Percentiles rank a stretch among this genome's conserved stretches.
Evolutionary conservation across 257 asterid species (phyloP).

Genomic region (Penstemon eatonii): DNA sequence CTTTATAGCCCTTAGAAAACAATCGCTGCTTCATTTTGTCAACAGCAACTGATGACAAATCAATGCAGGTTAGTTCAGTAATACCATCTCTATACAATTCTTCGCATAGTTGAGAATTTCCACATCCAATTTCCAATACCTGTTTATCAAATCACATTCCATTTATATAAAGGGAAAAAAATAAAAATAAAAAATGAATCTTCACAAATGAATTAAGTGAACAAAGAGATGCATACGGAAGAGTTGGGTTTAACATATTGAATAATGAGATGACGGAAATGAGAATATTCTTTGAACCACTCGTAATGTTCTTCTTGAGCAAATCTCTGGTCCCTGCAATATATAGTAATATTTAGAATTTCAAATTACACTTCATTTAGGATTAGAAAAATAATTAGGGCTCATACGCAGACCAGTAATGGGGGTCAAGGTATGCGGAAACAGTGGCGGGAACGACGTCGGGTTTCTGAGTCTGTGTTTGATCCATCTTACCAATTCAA

Average conservation of each 20-base stretch:
- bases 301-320: slow-evolving; percentile 94
- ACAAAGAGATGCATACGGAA: slow-evolving; percentile 48
- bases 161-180: background rate
- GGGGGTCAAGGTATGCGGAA: slow-evolving; percentile 71
- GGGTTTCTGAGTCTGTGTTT: slow-evolving; percentile 35
- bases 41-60: slow-evolving; percentile 85
- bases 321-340: slow-evolving; percentile 77
- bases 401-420: slow-evolving; percentile 56
- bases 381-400: background rate
- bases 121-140: slow-evolving; percentile 97
- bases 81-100: slow-evolving; percentile 75
- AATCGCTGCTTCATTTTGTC: slow-evolving; percentile 78
- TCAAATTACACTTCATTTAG: background rate
- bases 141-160: slow-evolving; percentile 29
- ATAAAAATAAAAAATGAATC: background rate
- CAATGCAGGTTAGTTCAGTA: slow-evolving; percentile 83
- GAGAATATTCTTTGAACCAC: slow-evolving; percentile 89
- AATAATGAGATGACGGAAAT: slow-evolving; percentile 76
- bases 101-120: slow-evolving; percentile 87
- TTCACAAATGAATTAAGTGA: background rate
- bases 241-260: slow-evolving; percentile 53
- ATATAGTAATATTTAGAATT: background rate
- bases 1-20: slow-evolving; percentile 70
- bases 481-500: slow-evolving; percentile 31
- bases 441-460: slow-evolving; percentile 67